Evolutionary conservation across 176 grass and related monocot species (phyloP).

Genomic region (Zea mays): Zm-B73-REFERENCE-NAM-5.0 NC_050098.1:191146501-191147000

Average conservation of each 20-base stretch:
- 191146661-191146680: constrained; percentile 19
- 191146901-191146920: constrained; percentile 24
- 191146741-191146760: constrained; percentile 10
- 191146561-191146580: constrained; percentile 10
- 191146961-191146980: constrained; percentile 30
- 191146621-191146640: constrained; percentile 22
- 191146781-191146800: constrained; percentile 20
- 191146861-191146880: constrained; percentile 2
- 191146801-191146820: constrained; percentile 32
- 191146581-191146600: constrained; percentile 18
- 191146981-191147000: constrained; percentile 18
- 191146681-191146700: not conserved
- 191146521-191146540: constrained; percentile 25
- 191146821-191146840: constrained; percentile 37
- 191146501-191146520: constrained; percentile 51
- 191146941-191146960: not conserved
- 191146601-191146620: constrained; percentile 28
- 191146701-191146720: constrained; percentile 16
- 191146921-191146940: constrained; percentile 23
- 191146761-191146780: constrained; percentile 13
- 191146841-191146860: constrained; percentile 45
- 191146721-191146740: constrained; percentile 8
- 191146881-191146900: constrained; percentile 36
- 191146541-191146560: constrained; percentile 24
- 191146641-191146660: constrained; percentile 7